These are phyloP conservation scores for Claviceps spartinae DNA, from an alignment of 2,329 filamentous ascomycete species.

Conservation along the genomic window DNA sequence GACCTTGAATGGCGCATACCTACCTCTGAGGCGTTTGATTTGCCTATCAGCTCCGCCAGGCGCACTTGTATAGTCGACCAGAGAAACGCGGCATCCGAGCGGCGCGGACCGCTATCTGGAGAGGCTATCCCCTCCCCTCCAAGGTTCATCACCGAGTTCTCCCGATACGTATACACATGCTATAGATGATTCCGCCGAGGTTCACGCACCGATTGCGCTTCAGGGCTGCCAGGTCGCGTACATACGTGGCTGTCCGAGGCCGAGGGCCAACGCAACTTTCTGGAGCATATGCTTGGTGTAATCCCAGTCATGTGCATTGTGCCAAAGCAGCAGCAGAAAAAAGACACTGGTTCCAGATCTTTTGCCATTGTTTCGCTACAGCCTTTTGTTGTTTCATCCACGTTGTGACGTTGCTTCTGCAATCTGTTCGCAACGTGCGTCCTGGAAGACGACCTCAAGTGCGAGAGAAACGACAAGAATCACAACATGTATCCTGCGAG, in stretches of 20 bases:
- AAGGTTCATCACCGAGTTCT: constrained; percentile 92
- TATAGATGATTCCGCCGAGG: constrained; percentile 50
- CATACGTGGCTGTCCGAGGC: constrained; percentile 71
- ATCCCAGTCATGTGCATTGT: constrained; percentile 45
- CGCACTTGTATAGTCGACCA: constrained; percentile 77
- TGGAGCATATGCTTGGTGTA: constrained; percentile 66
- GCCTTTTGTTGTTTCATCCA: neutral
- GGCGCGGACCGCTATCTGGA: constrained; percentile 40
- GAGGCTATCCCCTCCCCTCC: constrained; percentile 59
- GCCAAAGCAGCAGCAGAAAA: too few species aligned
- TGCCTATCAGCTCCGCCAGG: constrained; percentile 74
- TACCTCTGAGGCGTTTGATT: constrained; percentile 72
- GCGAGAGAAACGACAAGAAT: constrained; percentile 47
- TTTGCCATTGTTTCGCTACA: neutral
- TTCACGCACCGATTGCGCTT: constrained; percentile 77
- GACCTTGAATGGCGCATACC: constrained; percentile 48
- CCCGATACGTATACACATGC: constrained; percentile 80
- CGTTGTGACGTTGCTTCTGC: neutral
- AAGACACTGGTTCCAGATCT: neutral
- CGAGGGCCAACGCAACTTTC: constrained; percentile 61
- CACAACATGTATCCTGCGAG: constrained; percentile 41
- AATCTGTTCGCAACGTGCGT: constrained; percentile 37
- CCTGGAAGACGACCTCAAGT: constrained; percentile 52
- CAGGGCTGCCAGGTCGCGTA: constrained; percentile 71
- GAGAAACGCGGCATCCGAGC: constrained; percentile 53